Evolutionary conservation across 352 stramenopile species (phyloP), one percentile per base, ranked within the genome.

Genomic region (Pythium guiyangense): DNA sequence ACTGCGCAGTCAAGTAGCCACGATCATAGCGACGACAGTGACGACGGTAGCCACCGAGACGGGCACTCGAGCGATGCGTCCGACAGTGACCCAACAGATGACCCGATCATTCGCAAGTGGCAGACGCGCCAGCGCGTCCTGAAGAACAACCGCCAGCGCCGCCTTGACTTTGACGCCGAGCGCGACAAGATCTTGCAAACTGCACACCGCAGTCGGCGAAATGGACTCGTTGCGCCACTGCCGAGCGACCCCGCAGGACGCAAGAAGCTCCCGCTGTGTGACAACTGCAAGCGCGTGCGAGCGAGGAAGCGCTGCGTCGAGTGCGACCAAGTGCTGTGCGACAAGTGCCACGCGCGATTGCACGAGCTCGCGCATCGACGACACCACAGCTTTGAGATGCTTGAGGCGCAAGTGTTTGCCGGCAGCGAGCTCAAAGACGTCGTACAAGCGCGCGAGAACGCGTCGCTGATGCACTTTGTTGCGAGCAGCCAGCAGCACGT

Each of bases 261-360:
- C 42, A 48, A 69, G 11, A 86, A 79, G 49, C 74, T 74, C 15
- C 73, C 76, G 25, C 49, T 45, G 4, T 90, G 79, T 50, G 64
- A 79, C 15, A 86, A 86, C 45, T 90, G 79, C 52, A 65, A 77
- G 4, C 20, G 43, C 10, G 64, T 59, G 43, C 67, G 73, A 59
- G 73, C 77, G 17, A 64, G 68, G 3, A 88, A 86, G 44, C 55
- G 62, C 22, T 90, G 79, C 35, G 60, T 70, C 15, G 51, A 64
- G 18, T 90, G 79, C 43, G 75, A 87, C 5, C 77, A 87, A 49
- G 58, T 81, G 2, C 49, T 85, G 2, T 90, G 79, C 51, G 75
- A 87, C 62, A 76, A 73, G 15, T 90, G 79, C 29, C 71, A 88
- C 54, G 64, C 75, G 15, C 70, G 72, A 1, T 60, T 90, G 2